These are phyloP conservation scores for Scheffersomyces amazonensis DNA, from an alignment of 805 yeast genomes.

Conservation along the genomic window DNA sequence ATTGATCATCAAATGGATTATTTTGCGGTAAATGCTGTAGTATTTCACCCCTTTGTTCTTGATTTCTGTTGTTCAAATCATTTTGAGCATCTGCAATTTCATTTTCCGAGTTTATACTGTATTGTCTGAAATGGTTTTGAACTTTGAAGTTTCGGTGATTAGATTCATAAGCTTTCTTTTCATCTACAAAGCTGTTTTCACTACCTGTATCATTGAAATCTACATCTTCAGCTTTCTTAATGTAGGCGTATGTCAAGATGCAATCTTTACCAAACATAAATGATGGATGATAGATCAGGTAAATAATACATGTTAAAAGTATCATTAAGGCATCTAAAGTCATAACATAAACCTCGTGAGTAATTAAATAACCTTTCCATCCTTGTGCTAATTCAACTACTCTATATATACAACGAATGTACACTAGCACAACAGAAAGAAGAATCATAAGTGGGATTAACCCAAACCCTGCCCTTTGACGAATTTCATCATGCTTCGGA, in stretches of 20 bases:
- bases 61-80: no score
- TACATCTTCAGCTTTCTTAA: background rate
- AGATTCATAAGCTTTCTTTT: background rate
- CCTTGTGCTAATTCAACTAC: conserved; percentile 71
- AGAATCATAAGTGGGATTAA: conserved; percentile 45
- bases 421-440: conserved; percentile 51
- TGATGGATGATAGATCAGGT: conserved; percentile 59
- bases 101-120: background rate
- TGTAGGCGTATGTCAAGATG: background rate
- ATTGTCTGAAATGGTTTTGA: background rate
- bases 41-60: background rate
- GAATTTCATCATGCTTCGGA: conserved; percentile 28
- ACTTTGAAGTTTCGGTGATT: background rate
- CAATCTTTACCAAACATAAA: conserved; percentile 49
- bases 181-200: background rate
- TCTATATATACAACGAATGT: conserved; percentile 69
- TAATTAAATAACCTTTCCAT: conserved; percentile 65
- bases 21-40: no score
- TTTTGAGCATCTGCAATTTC: background rate
- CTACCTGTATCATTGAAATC: background rate
- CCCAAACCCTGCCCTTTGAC: conserved; percentile 35
- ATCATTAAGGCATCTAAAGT: conserved; percentile 29
- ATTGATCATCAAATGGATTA: background rate
- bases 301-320: conserved; percentile 17
- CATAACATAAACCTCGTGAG: conserved; percentile 41